These are phyloP conservation scores for Neofusicoccum ribis DNA, from an alignment of 2,329 filamentous ascomycete species.

Conservation along the genomic window DNA sequence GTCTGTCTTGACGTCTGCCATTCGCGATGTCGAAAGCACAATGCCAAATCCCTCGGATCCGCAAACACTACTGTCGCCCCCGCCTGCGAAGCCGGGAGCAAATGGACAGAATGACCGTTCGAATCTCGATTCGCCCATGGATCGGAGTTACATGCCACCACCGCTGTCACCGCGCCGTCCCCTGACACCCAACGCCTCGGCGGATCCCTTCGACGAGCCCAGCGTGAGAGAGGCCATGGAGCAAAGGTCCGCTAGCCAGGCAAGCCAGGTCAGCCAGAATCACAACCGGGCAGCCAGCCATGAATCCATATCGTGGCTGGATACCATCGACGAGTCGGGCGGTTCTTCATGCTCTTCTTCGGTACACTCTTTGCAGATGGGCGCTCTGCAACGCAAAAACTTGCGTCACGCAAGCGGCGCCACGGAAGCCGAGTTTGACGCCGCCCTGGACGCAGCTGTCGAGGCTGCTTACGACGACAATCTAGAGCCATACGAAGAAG, in stretches of 20 bases:
- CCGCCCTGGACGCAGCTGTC: slow-evolving; percentile 89
- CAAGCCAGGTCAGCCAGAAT: slow-evolving; percentile 14
- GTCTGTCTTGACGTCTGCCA: slow-evolving; percentile 44
- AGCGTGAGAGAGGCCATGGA: slow-evolving; percentile 23
- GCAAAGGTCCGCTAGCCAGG: slow-evolving; percentile 9
- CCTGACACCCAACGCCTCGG: slow-evolving; percentile 43
- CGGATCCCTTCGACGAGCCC: slow-evolving; percentile 25
- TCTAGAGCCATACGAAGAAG: slow-evolving; percentile 68
- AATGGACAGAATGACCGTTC: background rate
- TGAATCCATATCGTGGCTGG: slow-evolving; percentile 88
- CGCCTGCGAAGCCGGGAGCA: slow-evolving; percentile 32
- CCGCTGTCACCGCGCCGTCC: slow-evolving; percentile 68
- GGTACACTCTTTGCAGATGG: slow-evolving; percentile 76
- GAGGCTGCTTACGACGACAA: slow-evolving; percentile 95
- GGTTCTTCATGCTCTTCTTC: slow-evolving; percentile 74
- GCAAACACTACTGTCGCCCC: slow-evolving; percentile 35
- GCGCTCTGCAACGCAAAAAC: slow-evolving; percentile 67
- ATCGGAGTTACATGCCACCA: slow-evolving; percentile 65
- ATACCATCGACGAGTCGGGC: slow-evolving; percentile 88
- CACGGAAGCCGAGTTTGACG: slow-evolving; percentile 89
- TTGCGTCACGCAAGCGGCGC: slow-evolving; percentile 67
- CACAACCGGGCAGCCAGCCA: slow-evolving; percentile 62
- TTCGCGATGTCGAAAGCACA: slow-evolving; percentile 41
- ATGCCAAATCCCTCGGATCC: slow-evolving; percentile 29
- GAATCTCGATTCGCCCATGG: slow-evolving; percentile 50